These are phyloP conservation scores for Paraphoma chrysanthemicola DNA, from an alignment of 2,329 filamentous ascomycete genomes.

Conservation along the genomic window DNA sequence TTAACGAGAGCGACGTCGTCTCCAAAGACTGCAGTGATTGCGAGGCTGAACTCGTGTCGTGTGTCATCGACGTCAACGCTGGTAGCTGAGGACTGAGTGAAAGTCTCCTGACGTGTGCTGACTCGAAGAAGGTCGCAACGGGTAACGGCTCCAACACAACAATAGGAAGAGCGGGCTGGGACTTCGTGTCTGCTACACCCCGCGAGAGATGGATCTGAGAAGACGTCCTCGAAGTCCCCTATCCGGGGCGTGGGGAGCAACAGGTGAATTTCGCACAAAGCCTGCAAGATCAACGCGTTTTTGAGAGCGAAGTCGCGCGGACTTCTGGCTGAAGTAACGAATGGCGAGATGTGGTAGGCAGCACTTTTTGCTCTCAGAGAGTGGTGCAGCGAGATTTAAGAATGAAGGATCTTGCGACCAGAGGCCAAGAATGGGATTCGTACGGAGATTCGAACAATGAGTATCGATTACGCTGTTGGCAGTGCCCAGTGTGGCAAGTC, in stretches of 20 bases:
- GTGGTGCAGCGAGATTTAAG: too few relatives aligned
- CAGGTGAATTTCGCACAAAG: too few relatives aligned
- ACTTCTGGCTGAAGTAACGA: background rate
- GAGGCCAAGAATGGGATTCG: background rate
- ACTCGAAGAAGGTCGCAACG: conserved; percentile 23
- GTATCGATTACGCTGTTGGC: too few relatives aligned
- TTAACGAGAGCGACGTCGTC: background rate
- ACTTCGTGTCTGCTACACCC: conserved; percentile 50
- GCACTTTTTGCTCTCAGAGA: too few relatives aligned
- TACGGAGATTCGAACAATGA: too few relatives aligned
- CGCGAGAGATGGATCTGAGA: conserved; percentile 57
- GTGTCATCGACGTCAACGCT: conserved; percentile 11
- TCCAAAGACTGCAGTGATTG: background rate
- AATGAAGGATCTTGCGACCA: background rate
- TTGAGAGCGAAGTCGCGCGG: too few relatives aligned
- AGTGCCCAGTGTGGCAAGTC: background rate
- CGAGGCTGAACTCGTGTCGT: background rate
- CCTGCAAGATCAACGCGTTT: too few relatives aligned
- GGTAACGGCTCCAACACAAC: conserved; percentile 15
- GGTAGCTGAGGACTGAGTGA: conserved; percentile 16
- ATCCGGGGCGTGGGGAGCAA: conserved; percentile 17
- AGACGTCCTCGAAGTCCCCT: conserved; percentile 51
- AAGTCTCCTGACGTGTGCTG: conserved; percentile 16
- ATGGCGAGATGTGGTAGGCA: background rate
- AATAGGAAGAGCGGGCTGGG: conserved; percentile 32